Evolutionary conservation across 2,329 filamentous ascomycete species (phyloP), one percentile per base, ranked within the genome.

Genomic region (Aspergillus brunneoviolaceus): DNA sequence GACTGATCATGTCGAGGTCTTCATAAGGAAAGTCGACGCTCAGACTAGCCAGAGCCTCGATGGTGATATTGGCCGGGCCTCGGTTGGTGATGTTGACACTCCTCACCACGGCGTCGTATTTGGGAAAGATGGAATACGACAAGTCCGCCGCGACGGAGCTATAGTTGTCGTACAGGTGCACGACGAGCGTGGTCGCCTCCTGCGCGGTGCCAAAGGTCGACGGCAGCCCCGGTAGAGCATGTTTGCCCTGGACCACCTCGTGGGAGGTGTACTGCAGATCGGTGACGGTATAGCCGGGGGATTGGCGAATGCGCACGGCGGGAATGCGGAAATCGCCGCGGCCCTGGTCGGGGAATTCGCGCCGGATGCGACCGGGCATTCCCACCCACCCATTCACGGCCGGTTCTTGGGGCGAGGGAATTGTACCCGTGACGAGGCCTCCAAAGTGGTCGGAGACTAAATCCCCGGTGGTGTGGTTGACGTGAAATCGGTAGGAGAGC

Each of bases 321-420:
- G 87, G 87, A 2, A 82, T 74, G 3, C 87, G 81, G 63, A 87
- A 86, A 67, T 89, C 87, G 16, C 86, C 86, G 7, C 86, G 81
- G 1, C 87, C 86, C 4, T 86, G 75, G 60, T 89, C 86, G 1
- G 87, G 87, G 57, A 87, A 88, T 68, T 89, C 87, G 29, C 87
- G 82, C 16, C 84, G 81, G 16, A 81, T 69, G 48, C 83, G 84
- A 11, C 80, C 81, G 39, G 80, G 71, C 52, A 78, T 68, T 33
- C 80, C 74, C 39, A 81, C 76, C 86, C 86, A 89, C 49, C 87
- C 87, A 19, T 79, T 70, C 4, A 72, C 65, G 1, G 66, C 63
- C 10, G 78, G 58, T 0, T 61, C 70, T 4, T 64, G 69, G 42
- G 79, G 76, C 1, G 78, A 75, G 0, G 80, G 78, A 1, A 82